Evolutionary conservation across 2,329 filamentous ascomycete genomes (phyloP).

Genomic region (Penicillium sp.): DNA sequence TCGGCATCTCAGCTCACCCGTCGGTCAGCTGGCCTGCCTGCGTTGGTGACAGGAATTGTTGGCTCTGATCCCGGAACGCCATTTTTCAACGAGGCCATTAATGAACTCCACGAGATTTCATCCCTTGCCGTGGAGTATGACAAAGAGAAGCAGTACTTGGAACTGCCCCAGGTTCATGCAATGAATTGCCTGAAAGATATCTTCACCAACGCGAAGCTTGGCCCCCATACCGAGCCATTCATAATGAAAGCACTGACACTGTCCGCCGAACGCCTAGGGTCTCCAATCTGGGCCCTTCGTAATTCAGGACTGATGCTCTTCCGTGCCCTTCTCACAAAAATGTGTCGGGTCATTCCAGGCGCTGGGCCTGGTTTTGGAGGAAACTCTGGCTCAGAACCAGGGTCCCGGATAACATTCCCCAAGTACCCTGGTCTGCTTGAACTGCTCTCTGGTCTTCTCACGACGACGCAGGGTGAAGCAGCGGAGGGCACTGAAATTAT

Average conservation of each 20-base stretch:
- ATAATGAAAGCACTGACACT: constrained; percentile 66
- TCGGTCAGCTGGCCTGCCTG: constrained; percentile 83
- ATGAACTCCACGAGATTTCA: constrained; percentile 35
- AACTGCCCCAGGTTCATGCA: constrained; percentile 84
- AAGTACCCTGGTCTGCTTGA: constrained; percentile 35
- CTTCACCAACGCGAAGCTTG: constrained; percentile 71
- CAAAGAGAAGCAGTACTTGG: constrained; percentile 36
- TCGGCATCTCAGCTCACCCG: constrained; percentile 74
- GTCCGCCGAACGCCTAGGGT: constrained; percentile 70
- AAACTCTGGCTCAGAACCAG: constrained; percentile 38
- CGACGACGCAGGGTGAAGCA: constrained; percentile 16
- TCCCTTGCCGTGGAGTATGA: constrained; percentile 25
- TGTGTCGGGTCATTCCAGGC: constrained; percentile 34
- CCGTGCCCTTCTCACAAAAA: constrained; percentile 68
- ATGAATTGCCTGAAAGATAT: constrained; percentile 89
- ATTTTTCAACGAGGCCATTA: constrained; percentile 36
- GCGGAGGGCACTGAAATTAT: constrained; percentile 27
- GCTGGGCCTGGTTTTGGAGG: constrained; percentile 43
- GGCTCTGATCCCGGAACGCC: constrained; percentile 48
- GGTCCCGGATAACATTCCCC: constrained; percentile 33
- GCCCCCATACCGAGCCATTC: constrained; percentile 63
- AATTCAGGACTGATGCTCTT: constrained; percentile 89
- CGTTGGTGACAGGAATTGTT: constrained; percentile 73
- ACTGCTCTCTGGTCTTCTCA: constrained; percentile 31
- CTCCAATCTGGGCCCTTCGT: constrained; percentile 81